phyloP scores from a whole-genome alignment of 176 grass and related monocot species.

The Thinopyrum elongatum region DNA sequence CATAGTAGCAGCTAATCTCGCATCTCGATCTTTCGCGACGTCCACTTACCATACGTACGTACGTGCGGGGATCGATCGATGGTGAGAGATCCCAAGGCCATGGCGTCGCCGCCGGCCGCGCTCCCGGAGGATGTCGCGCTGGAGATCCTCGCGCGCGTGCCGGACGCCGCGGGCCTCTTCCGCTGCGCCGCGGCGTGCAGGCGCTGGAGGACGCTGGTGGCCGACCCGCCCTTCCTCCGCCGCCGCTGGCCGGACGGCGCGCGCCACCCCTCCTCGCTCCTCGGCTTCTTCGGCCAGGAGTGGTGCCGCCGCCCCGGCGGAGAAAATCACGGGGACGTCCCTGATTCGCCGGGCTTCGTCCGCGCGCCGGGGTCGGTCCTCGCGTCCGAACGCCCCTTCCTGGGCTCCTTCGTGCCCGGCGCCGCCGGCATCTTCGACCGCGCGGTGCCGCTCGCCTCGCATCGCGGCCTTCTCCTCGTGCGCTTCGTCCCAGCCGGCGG shows the following conservation, averaged over 20 bases:
- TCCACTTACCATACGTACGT: not conserved
- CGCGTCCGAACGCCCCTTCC: not conserved
- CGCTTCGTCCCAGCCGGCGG: not conserved
- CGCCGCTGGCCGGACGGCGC: not conserved
- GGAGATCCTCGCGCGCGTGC: not conserved
- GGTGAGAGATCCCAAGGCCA: not conserved
- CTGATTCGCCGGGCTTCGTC: not conserved
- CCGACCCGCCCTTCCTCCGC: not conserved
- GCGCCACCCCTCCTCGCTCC: not conserved
- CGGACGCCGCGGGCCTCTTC: not conserved
- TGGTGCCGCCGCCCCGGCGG: no score
- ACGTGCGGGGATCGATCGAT: not conserved
- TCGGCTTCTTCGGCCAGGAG: slow-evolving; percentile 5
- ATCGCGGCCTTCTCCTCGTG: slow-evolving; percentile 3
- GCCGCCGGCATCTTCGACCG: not conserved
- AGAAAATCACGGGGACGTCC: not conserved
- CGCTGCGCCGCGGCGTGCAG: slow-evolving; percentile 9
- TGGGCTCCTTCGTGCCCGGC: not conserved
- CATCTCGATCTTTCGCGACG: not conserved
- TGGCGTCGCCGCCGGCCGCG: not conserved
- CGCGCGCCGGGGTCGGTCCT: not conserved
- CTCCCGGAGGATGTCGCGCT: slow-evolving; percentile 2
- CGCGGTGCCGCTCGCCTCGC: not conserved
- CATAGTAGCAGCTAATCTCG: not conserved
- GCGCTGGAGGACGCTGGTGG: not conserved